Base-by-base conservation (phyloP, 345 rosid genomes). In the Aegle marmelos region DNA sequence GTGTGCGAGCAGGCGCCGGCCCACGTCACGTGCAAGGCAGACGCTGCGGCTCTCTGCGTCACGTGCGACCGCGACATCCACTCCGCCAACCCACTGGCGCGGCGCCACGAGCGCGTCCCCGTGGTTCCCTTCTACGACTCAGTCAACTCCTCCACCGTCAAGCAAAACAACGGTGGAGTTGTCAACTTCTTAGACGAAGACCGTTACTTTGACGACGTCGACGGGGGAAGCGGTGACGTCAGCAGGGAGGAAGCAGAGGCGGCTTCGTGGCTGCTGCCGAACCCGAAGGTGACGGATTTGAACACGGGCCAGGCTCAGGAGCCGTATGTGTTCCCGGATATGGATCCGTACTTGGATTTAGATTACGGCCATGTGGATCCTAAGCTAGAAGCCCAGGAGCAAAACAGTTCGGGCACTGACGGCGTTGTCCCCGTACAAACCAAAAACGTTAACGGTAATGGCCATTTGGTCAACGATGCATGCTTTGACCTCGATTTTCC, bases 1-100 rank as follows among this genome's bases (percentile, higher is more conserved):
- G 99, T 96, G n/a, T 97, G 99, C 71, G 99, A 97, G 88, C 99
- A 97, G 77, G 97, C 97, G 1, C 99, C 99, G 0, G 98, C 99
- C 4, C 89, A 92, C 79, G 95, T 97, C 81, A 97, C 98, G 68
- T 97, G 99, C 89, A 91, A 92, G 81, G 99, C 98, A 1, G 99
- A 97, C 78, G 98, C 99, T 1, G 99, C 99, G n/a, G 91, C 99
- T 19, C 93, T 97, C 69, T 97, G 99, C 85, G 80, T 88, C 84
- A 83, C 94, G 72, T 97, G 99, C 77, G 99, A 97, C 91, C 93
- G 90, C 0, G 98, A 97, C 78, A 97, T 97, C 85, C 99, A 97
- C 91, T 91, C 98, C 0, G 99, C 97, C 6, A 97, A 97, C 76
- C 98, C 97, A 0, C 79, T 96, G 54, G 98, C 99, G n/a, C 85